A percentile compares a stretch with the other conserved stretches of the same genome.
Conservation (phyloP, 257 asterid genomes). For the Perilla frutescens region DNA sequence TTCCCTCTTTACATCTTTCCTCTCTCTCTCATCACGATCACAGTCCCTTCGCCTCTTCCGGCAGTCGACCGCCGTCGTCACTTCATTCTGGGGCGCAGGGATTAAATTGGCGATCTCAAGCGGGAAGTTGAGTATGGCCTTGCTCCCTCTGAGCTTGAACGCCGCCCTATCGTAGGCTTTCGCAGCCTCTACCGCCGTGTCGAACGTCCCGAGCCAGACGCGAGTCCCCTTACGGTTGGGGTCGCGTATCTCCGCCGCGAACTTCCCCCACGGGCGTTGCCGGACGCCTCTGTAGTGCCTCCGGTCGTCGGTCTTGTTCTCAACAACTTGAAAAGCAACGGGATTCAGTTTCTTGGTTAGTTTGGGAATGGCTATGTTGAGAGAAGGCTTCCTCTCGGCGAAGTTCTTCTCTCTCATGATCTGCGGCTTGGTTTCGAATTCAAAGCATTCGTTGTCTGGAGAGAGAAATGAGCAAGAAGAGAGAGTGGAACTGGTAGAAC, state of each 20-base stretch:
- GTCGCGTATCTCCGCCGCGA: conserved; percentile 80
- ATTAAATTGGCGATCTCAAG: conserved; percentile 60
- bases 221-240: conserved; percentile 72
- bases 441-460: not conserved
- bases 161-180: conserved; percentile 80
- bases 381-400: conserved; percentile 58
- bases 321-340: not conserved
- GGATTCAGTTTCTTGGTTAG: no score
- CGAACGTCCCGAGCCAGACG: conserved; percentile 80
- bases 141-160: conserved; percentile 69
- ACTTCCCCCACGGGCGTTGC: conserved; percentile 76
- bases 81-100: conserved; percentile 30
- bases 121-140: conserved; percentile 76
- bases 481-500: conserved; percentile 38
- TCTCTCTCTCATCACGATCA: conserved; percentile 39
- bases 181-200: conserved; percentile 75
- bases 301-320: conserved; percentile 41
- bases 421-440: conserved; percentile 48
- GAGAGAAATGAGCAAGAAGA: conserved; percentile 11
- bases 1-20: conserved; percentile 46
- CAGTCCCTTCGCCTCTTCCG: conserved; percentile 59
- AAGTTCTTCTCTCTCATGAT: conserved; percentile 17
- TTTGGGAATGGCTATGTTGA: conserved; percentile 67
- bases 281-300: conserved; percentile 73
- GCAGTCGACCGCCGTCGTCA: conserved; percentile 24